These are phyloP conservation scores for Crithidia sp. DNA, from an alignment of 208 protist species.

Conservation along the genomic window DNA sequence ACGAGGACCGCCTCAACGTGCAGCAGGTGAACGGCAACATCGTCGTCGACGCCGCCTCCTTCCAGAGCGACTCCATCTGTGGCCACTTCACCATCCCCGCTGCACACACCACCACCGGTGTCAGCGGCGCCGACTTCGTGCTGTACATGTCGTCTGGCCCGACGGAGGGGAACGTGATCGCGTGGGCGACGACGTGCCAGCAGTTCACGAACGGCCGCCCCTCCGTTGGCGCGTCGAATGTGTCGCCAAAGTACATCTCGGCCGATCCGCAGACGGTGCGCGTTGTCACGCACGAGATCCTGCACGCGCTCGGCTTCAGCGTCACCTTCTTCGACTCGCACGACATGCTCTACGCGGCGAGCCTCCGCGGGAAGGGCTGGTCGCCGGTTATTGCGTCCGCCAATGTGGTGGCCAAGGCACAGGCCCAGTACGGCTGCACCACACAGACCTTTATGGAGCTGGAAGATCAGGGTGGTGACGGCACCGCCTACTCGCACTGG, in stretches of 20 bases:
- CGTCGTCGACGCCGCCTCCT: constrained; percentile 48
- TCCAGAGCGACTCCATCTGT: too few species aligned
- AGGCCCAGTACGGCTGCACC: constrained; percentile 9
- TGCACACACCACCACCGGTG: too few species aligned
- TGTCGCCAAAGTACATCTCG: constrained; percentile 29
- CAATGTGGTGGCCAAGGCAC: background rate
- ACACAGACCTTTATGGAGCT: constrained; percentile 34
- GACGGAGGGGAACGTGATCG: constrained; percentile 27
- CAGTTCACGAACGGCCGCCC: constrained; percentile 17
- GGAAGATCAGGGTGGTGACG: too few species aligned
- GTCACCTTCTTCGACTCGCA: background rate
- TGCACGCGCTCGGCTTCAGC: constrained; percentile 19
- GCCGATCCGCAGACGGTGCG: too few species aligned
- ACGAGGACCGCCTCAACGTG: background rate
- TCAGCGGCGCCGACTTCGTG: too few species aligned
- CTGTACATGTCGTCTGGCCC: too few species aligned
- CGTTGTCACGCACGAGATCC: too few species aligned
- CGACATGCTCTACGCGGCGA: background rate
- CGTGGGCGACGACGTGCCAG: constrained; percentile 54
- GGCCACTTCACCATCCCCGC: too few species aligned
- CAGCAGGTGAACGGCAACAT: constrained; percentile 35
- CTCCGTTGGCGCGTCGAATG: constrained; percentile 62
- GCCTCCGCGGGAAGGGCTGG: constrained; percentile 36
- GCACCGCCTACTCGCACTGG: too few species aligned
- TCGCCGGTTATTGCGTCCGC: constrained; percentile 27